phyloP scores from a whole-genome alignment of 2,329 filamentous ascomycete species.

The Trichoderma asperellum region DNA sequence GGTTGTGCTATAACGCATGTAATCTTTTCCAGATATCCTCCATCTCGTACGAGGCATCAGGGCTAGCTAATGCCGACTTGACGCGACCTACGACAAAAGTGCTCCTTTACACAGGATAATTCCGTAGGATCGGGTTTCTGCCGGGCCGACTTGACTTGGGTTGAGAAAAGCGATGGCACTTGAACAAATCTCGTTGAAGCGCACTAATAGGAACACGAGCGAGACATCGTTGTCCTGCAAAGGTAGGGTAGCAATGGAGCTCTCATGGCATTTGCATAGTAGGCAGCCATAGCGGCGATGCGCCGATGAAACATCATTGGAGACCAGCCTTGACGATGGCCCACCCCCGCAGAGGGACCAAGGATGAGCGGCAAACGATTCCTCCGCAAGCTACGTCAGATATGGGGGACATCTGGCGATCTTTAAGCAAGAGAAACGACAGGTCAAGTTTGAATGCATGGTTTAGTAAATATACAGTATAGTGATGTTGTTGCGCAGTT shows the following conservation, averaged over 20 bases:
- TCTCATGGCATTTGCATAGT: background rate
- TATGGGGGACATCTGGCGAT: constrained; percentile 18
- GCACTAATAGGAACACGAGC: constrained; percentile 9
- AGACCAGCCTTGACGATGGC: background rate
- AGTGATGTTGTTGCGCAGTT: background rate
- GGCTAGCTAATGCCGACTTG: background rate
- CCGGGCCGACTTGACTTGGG: background rate
- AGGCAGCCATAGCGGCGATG: constrained; percentile 2
- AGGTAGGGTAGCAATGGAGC: background rate
- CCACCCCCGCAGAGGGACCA: constrained; percentile 15
- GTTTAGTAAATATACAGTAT: background rate
- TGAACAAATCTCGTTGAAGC: background rate
- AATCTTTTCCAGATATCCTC: background rate
- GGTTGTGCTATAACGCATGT: background rate
- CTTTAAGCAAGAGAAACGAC: background rate
- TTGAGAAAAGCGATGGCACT: background rate
- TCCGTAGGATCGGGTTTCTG: background rate
- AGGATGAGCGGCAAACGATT: constrained; percentile 5
- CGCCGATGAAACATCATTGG: constrained; percentile 6
- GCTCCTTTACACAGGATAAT: background rate
- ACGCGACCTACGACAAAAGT: background rate
- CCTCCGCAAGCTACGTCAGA: constrained; percentile 9
- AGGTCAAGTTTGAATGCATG: background rate
- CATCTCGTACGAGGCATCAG: background rate
- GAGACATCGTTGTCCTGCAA: background rate